A percentile compares a stretch with the other conserved stretches of the same genome.
Evolutionary conservation across 164 flowering plant genomes (phyloP).

Genomic region (Vitis cinerea): DNA sequence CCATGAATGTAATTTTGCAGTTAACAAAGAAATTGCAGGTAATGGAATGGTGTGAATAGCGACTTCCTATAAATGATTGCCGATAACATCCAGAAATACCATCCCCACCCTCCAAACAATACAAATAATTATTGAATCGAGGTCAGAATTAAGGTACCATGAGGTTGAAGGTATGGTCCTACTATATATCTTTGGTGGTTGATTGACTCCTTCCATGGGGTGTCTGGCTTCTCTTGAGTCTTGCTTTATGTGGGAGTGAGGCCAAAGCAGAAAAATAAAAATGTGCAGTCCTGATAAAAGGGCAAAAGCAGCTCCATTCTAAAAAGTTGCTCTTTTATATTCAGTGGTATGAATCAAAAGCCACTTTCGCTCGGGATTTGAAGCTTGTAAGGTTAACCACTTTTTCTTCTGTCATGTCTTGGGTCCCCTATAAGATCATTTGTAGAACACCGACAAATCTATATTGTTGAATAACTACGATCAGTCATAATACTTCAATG

Average conservation of each 20-base stretch:
- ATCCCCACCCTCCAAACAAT: too few species aligned
- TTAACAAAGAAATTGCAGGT: too few species aligned
- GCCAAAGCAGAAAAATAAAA: constrained; percentile 12
- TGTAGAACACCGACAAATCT: constrained; percentile 2
- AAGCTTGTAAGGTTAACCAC: too few species aligned
- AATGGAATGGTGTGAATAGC: too few species aligned
- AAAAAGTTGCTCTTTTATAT: constrained; percentile 5
- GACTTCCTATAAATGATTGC: too few species aligned
- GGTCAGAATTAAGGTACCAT: not conserved
- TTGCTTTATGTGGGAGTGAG: constrained; percentile 6
- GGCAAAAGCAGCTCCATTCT: constrained; percentile 16
- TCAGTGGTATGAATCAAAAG: constrained; percentile 5
- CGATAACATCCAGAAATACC: too few species aligned
- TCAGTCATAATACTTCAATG: not conserved
- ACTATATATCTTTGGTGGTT: constrained; percentile 2
- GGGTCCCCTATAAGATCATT: constrained; percentile 3
- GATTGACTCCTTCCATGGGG: constrained; percentile 10
- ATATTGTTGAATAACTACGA: constrained; percentile 1
- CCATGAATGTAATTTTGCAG: too few species aligned
- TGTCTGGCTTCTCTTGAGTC: constrained; percentile 2
- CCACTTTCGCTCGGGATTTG: constrained; percentile 2
- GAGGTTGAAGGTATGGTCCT: constrained; percentile 8
- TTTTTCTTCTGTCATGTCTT: not conserved
- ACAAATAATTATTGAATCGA: not conserved
- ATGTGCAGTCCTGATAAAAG: constrained; percentile 9